Conservation (phyloP, 495 filamentous ascomycete species). For the Penicillium egyptiacum region DNA sequence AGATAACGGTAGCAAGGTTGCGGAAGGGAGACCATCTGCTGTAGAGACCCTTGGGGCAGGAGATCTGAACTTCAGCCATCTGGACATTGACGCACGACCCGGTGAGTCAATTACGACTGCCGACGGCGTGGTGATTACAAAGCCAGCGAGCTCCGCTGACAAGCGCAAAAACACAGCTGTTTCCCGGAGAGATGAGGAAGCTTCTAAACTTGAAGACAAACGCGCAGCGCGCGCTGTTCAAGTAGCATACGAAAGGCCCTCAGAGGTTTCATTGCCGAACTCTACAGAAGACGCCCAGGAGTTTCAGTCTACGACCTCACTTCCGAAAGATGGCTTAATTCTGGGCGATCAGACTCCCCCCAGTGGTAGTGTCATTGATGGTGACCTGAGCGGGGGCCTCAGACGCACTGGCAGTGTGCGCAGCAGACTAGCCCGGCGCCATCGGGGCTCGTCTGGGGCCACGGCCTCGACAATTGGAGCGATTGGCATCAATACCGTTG, state of each 20-base stretch:
- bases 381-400: constrained; percentile 54
- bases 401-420: constrained; percentile 79
- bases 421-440: constrained; percentile 70
- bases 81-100: constrained; percentile 51
- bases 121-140: constrained; percentile 44
- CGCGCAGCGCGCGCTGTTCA: constrained; percentile 60
- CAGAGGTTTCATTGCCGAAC: constrained; percentile 25
- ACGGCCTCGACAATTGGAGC: constrained; percentile 71
- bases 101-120: constrained; percentile 41
- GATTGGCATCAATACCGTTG: constrained; percentile 62
- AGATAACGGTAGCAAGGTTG: constrained; percentile 24
- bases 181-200: constrained; percentile 51
- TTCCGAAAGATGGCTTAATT: constrained; percentile 36
- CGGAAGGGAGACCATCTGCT: constrained; percentile 67
- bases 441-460: constrained; percentile 84
- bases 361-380: constrained; percentile 66
- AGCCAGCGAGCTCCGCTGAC: constrained; percentile 33
- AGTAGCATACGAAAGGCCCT: constrained; percentile 58
- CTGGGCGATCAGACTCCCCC: constrained; percentile 63
- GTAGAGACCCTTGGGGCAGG: constrained; percentile 89
- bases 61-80: constrained; percentile 80
- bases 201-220: constrained; percentile 56
- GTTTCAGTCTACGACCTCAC: constrained; percentile 31
- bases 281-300: constrained; percentile 36
- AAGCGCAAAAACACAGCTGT: constrained; percentile 42